These are phyloP conservation scores for Toxicodendron radicans DNA, from an alignment of 345 rosid species.

Conservation along the genomic window DNA sequence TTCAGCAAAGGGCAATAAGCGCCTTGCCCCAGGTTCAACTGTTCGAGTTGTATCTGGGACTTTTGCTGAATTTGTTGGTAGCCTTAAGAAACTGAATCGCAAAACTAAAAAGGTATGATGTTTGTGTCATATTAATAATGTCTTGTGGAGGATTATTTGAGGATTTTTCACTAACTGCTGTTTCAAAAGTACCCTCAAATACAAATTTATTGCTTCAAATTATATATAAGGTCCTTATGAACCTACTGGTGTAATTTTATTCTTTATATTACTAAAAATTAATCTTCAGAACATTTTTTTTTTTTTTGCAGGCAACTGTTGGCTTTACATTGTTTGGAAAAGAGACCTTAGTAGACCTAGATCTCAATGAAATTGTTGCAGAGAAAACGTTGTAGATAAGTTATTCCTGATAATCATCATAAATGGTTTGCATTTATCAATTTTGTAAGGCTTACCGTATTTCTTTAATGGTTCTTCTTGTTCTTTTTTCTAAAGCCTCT, in stretches of 20 bases:
- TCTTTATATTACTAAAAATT: neutral
- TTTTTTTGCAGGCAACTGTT: conserved; percentile 71
- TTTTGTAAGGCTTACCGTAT: neutral
- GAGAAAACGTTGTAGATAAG: conserved; percentile 38
- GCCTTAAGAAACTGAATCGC: conserved; percentile 66
- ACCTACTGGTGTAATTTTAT: neutral
- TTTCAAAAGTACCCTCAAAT: neutral
- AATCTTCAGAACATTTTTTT: conserved; percentile 15
- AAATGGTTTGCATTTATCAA: conserved; percentile 11
- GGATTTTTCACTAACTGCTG: neutral
- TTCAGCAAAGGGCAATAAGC: conserved; percentile 36
- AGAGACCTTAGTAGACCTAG: conserved; percentile 78
- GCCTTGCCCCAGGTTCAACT: conserved; percentile 56
- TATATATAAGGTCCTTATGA: neutral
- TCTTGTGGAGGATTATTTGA: neutral
- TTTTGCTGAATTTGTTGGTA: conserved; percentile 75
- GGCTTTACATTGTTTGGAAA: conserved; percentile 78
- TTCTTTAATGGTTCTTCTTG: neutral
- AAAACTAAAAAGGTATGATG: conserved; percentile 65
- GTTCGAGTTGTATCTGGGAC: conserved; percentile 76
- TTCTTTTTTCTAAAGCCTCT: no score
- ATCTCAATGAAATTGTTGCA: conserved; percentile 66
- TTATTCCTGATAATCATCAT: conserved; percentile 21
- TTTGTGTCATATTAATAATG: conserved; percentile 9
- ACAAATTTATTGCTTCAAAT: neutral